Percentiles rank a stretch among this genome's conserved stretches.
Evolutionary conservation across 192 early-diverging fungal species (phyloP).

Genomic region (Linderina pennispora): DNA sequence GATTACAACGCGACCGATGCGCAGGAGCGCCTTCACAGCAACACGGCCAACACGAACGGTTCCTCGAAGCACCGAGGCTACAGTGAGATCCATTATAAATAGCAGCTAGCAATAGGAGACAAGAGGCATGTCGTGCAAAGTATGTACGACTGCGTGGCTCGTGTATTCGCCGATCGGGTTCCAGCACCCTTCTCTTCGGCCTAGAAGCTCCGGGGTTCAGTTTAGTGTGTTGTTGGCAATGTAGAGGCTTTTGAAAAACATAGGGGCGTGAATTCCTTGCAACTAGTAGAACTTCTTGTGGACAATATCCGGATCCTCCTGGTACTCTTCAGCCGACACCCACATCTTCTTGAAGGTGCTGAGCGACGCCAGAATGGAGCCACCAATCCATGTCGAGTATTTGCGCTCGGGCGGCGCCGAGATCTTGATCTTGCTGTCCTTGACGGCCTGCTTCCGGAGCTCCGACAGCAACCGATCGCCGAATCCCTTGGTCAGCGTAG

Average conservation of each 20-base stretch:
- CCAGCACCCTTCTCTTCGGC: too few species aligned
- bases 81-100: too few species aligned
- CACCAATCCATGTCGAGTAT: constrained; percentile 98
- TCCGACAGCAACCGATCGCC: constrained; percentile 90
- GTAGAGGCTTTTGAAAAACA: background rate
- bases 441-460: constrained; percentile 81
- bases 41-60: too few species aligned
- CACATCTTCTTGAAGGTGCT: constrained; percentile 99
- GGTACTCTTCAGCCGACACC: constrained; percentile 96
- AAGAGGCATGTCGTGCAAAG: too few species aligned
- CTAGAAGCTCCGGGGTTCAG: too few species aligned
- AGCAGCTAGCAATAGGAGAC: too few species aligned
- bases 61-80: too few species aligned
- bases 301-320: constrained; percentile 94
- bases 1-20: too few species aligned
- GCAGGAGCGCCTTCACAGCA: too few species aligned
- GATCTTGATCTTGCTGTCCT: constrained; percentile 97
- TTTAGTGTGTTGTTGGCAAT: background rate
- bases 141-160: too few species aligned
- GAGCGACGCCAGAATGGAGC: constrained; percentile 89
- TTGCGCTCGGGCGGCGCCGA: constrained; percentile 96
- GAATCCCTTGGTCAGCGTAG: constrained; percentile 86
- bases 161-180: too few species aligned
- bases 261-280: background rate
- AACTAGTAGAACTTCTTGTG: constrained; percentile 70